Percentiles rank a stretch among this genome's conserved stretches.
phyloP scores from a whole-genome alignment of 257 asterid genomes.

The Fraxinus quadrangulata region DNA sequence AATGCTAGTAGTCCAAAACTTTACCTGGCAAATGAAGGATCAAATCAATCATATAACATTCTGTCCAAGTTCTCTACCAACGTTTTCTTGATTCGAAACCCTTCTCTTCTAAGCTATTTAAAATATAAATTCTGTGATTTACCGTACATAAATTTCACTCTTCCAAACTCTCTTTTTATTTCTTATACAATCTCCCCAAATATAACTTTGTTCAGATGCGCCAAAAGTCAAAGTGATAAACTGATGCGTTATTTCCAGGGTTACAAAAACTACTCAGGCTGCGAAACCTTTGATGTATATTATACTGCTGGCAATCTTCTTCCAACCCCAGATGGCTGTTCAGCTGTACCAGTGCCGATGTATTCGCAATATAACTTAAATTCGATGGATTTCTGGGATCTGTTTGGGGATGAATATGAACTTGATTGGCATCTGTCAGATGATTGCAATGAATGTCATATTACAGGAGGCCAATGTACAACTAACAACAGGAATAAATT shows the following conservation, averaged over 20 bases:
- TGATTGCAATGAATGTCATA: background rate
- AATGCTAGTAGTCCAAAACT: constrained; percentile 24
- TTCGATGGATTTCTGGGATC: background rate
- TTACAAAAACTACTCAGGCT: background rate
- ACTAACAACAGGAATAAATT: background rate
- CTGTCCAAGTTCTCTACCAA: background rate
- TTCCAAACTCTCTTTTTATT: background rate
- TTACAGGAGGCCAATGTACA: background rate
- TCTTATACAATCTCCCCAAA: constrained; percentile 20
- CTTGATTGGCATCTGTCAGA: background rate
- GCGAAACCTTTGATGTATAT: background rate
- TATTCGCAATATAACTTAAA: background rate
- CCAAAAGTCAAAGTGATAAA: no score
- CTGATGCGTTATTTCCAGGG: background rate
- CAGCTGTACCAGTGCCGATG: background rate
- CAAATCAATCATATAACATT: background rate
- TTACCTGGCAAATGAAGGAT: constrained; percentile 14
- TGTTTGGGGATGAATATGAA: background rate
- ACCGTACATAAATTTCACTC: background rate
- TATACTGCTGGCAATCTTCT: background rate
- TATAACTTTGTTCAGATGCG: constrained; percentile 33
- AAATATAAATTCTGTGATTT: background rate
- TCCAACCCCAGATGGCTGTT: background rate
- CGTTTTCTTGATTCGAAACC: background rate
- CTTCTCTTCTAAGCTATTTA: background rate